phyloP scores from a whole-genome alignment of 306 rosid species.

The Inga oerstediana region DNA sequence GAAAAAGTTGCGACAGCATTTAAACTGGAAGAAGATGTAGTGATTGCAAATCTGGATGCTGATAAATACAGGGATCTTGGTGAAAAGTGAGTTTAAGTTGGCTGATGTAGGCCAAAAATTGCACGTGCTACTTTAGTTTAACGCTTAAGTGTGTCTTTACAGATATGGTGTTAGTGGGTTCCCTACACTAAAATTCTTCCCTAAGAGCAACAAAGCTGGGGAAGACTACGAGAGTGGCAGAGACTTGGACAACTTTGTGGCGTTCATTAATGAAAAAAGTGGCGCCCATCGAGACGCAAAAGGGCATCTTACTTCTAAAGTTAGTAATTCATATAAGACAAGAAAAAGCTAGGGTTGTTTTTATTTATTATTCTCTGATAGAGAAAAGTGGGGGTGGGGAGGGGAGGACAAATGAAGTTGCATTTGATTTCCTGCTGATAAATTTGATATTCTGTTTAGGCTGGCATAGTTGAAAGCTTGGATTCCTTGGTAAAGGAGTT shows the following conservation, averaged over 20 bases:
- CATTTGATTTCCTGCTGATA: slow-evolving; percentile 24
- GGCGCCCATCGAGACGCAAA: slow-evolving; percentile 86
- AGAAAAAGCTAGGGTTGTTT: background rate
- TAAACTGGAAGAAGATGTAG: slow-evolving; percentile 71
- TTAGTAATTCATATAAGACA: slow-evolving; percentile 37
- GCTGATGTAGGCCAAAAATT: slow-evolving; percentile 5
- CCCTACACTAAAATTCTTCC: slow-evolving; percentile 95
- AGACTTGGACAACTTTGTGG: slow-evolving; percentile 84
- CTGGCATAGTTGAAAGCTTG: slow-evolving; percentile 72
- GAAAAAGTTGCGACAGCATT: slow-evolving; percentile 93
- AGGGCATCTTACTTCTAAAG: slow-evolving; percentile 81
- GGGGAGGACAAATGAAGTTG: background rate
- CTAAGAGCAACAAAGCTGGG: slow-evolving; percentile 85
- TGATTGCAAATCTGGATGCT: slow-evolving; percentile 92
- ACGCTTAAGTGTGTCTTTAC: slow-evolving; percentile 33
- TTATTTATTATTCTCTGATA: background rate
- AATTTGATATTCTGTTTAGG: slow-evolving; percentile 52
- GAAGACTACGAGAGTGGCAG: slow-evolving; percentile 92
- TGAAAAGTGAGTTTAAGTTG: slow-evolving; percentile 71
- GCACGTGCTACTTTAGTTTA: background rate
- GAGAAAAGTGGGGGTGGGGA: background rate
- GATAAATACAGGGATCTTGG: slow-evolving; percentile 87
- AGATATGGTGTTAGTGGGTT: slow-evolving; percentile 91
- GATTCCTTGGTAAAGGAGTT: slow-evolving; percentile 79
- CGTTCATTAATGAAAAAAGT: slow-evolving; percentile 76